Evolutionary conservation across 805 yeast species (phyloP).

Genomic region (Candida adriatica): DNA sequence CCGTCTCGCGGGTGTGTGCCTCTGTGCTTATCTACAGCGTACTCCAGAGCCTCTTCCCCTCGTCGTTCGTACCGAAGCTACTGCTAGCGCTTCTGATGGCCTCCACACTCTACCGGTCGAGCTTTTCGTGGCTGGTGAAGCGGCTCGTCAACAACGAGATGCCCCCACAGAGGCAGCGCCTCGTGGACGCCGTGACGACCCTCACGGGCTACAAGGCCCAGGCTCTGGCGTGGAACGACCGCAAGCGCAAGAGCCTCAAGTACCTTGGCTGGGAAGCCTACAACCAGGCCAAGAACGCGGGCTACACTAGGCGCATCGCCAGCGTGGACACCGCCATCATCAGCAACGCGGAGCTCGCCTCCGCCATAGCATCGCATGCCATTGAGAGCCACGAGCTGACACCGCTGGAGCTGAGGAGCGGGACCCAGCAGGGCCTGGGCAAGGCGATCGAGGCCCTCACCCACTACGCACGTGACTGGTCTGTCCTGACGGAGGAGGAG

Average conservation of each 20-base stretch:
- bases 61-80: constrained; percentile 18
- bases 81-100: constrained; percentile 26
- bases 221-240: constrained; percentile 37
- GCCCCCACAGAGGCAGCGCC: constrained; percentile 18
- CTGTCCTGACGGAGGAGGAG: constrained; percentile 38
- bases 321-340: constrained; percentile 40
- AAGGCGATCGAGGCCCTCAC: constrained; percentile 64
- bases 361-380: constrained; percentile 35
- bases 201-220: constrained; percentile 36
- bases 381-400: constrained; percentile 31
- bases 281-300: constrained; percentile 41
- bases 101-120: constrained; percentile 21
- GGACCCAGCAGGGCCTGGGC: constrained; percentile 23
- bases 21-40: constrained; percentile 25
- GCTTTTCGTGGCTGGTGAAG: constrained; percentile 19
- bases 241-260: constrained; percentile 36
- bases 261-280: constrained; percentile 52
- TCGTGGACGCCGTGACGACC: constrained; percentile 37
- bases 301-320: constrained; percentile 47
- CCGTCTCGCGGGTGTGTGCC: constrained; percentile 22
- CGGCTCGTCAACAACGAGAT: constrained; percentile 18
- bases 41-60: constrained; percentile 18
- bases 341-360: constrained; percentile 41
- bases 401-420: constrained; percentile 36
- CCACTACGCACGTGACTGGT: constrained; percentile 80